A percentile compares a stretch with the other conserved stretches of the same genome.
These are phyloP conservation scores for Phytomonas serpens DNA, from an alignment of 208 protist species.

Conservation along the genomic window DNA sequence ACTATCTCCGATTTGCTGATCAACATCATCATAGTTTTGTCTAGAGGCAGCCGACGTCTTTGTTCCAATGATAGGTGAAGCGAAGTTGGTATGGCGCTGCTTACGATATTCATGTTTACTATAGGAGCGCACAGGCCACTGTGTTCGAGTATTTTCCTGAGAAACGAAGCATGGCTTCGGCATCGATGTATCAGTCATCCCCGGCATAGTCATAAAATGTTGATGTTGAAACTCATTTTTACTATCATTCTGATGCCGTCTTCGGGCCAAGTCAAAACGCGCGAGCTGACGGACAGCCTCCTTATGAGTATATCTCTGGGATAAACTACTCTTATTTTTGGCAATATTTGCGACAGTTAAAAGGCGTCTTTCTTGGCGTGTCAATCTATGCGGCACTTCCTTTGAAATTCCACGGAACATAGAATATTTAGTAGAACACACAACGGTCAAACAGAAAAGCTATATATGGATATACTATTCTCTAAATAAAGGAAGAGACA, in stretches of 20 bases:
- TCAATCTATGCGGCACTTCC: neutral
- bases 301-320: neutral
- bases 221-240: neutral
- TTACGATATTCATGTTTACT: neutral
- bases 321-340: neutral
- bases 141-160: neutral
- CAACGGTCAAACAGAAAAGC: neutral
- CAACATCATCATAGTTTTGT: conserved; percentile 38
- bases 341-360: neutral
- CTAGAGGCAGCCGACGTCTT: neutral
- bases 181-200: neutral
- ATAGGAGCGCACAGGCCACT: neutral
- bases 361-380: neutral
- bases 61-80: neutral
- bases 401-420: neutral
- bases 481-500: neutral
- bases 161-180: neutral
- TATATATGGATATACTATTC: neutral
- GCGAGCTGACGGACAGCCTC: neutral
- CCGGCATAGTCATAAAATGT: neutral
- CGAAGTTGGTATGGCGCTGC: neutral
- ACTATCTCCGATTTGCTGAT: conserved; percentile 45
- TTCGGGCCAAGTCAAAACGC: neutral
- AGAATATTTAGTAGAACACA: neutral
- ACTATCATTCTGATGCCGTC: neutral